Evolutionary conservation across 495 filamentous ascomycete genomes (phyloP).

Genomic region (Xylaria acuta): DNA sequence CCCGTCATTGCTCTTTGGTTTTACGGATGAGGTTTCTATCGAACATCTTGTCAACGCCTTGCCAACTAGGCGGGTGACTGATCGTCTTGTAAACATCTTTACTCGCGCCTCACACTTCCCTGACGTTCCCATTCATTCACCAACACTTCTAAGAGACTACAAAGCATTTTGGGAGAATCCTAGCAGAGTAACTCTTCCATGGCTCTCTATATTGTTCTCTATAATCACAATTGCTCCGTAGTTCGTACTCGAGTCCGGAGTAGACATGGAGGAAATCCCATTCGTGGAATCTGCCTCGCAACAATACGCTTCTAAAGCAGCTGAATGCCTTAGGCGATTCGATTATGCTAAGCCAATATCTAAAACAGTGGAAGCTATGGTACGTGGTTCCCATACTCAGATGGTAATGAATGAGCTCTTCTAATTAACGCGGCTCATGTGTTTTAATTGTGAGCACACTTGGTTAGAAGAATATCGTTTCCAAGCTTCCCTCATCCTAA

Average conservation of each 20-base stretch:
- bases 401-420: neutral
- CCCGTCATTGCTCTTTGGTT: neutral
- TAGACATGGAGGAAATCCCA: neutral
- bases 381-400: neutral
- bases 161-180: neutral
- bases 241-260: neutral
- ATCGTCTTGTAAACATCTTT: neutral
- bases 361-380: constrained; percentile 3
- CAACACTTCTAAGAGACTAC: neutral
- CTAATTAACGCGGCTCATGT: constrained; percentile 1
- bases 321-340: neutral
- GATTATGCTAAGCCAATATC: neutral
- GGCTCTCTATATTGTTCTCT: constrained; percentile 1
- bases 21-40: neutral
- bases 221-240: neutral
- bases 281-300: neutral
- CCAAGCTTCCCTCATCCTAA: neutral
- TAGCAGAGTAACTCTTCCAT: neutral
- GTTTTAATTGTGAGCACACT: neutral
- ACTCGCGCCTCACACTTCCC: neutral
- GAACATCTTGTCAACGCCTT: neutral
- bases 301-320: neutral
- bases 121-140: neutral
- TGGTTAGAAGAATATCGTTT: constrained; percentile 1
- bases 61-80: neutral